Percentiles rank a stretch among this genome's conserved stretches.
Conservation (phyloP, 805 yeast species). For the Lipomyces spencermartinsiae region DNA sequence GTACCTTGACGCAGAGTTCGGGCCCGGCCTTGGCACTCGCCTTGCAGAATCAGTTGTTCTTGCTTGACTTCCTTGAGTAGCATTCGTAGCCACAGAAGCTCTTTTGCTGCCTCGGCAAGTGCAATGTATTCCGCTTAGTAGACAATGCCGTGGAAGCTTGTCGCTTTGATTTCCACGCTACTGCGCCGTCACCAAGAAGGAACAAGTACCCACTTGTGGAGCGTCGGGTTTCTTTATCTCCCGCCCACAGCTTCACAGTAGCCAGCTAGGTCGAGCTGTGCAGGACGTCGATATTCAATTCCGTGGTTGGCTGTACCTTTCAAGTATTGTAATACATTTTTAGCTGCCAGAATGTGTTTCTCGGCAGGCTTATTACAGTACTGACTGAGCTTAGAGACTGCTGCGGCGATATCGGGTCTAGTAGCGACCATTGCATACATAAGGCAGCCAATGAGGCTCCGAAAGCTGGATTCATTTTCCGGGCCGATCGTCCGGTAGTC, state of each 20-base stretch:
- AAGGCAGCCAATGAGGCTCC: neutral
- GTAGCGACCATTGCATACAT: neutral
- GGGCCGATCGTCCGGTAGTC: neutral
- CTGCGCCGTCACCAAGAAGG: neutral
- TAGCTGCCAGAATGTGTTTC: neutral
- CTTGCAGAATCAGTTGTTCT: neutral
- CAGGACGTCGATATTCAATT: neutral
- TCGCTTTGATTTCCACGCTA: conserved; percentile 4
- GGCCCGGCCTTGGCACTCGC: neutral
- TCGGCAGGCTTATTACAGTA: neutral
- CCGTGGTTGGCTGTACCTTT: neutral
- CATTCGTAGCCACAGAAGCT: too few species aligned
- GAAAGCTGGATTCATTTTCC: too few species aligned
- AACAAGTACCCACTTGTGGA: neutral
- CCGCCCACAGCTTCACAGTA: neutral
- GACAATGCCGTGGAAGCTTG: neutral
- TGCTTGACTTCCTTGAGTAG: too few species aligned
- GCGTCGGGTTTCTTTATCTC: neutral
- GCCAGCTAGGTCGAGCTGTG: neutral
- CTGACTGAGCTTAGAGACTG: neutral
- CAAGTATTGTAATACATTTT: neutral
- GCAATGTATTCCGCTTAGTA: conserved; percentile 18
- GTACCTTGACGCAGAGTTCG: conserved; percentile 3
- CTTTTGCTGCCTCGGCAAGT: neutral
- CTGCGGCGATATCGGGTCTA: neutral